Evolutionary conservation across 176 grass and related monocot genomes (phyloP).

Genomic region (Cymbopogon citratus): DNA sequence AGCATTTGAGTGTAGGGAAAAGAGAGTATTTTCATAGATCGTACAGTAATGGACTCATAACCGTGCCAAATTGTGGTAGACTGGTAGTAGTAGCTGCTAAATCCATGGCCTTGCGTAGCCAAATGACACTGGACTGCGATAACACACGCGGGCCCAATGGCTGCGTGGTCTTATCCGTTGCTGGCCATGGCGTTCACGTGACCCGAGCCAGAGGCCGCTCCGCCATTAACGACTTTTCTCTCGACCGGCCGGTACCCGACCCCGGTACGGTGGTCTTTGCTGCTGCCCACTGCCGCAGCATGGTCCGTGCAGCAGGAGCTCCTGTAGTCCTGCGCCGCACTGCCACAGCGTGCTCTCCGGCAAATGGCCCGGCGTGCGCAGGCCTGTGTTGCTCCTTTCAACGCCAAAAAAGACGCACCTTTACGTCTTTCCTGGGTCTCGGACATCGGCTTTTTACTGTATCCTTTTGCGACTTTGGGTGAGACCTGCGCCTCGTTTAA

Average conservation of each 20-base stretch:
- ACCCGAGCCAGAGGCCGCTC: background rate
- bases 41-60: too few relatives aligned
- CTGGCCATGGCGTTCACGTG: slow-evolving; percentile 38
- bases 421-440: slow-evolving; percentile 16
- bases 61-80: too few relatives aligned
- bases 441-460: background rate
- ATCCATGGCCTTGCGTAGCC: too few relatives aligned
- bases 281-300: background rate
- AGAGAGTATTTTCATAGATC: too few relatives aligned
- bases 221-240: background rate
- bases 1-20: background rate
- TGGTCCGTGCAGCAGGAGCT: background rate
- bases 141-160: background rate
- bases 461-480: too few relatives aligned
- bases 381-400: background rate
- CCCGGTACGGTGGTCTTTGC: background rate
- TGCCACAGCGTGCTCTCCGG: background rate
- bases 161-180: background rate
- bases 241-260: slow-evolving; percentile 1
- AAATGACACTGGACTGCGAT: background rate
- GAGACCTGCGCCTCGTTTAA: too few relatives aligned
- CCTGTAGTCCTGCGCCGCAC: background rate
- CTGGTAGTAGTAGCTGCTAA: too few relatives aligned
- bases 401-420: background rate
- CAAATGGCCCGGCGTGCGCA: background rate